Percentiles rank a stretch among this genome's conserved stretches.
Evolutionary conservation across 2,329 filamentous ascomycete genomes (phyloP).

Genomic region (Akanthomyces muscarius): DNA sequence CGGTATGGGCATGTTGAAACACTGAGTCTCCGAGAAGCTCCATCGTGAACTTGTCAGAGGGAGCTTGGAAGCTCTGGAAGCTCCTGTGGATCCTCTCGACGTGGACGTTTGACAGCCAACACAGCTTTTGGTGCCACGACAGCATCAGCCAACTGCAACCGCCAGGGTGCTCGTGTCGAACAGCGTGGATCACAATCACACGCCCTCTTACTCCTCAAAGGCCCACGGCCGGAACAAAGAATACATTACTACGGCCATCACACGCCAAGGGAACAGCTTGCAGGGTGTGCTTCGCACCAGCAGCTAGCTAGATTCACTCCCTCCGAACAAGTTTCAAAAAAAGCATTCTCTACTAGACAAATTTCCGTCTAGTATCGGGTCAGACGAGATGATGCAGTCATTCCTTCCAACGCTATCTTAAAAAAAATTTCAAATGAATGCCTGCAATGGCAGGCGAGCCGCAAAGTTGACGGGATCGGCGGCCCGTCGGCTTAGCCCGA

Average conservation of each 20-base stretch:
- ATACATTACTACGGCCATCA: no score
- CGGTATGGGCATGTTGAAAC: neutral
- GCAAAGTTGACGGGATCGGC: neutral
- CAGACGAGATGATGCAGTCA: neutral
- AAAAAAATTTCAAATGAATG: no score
- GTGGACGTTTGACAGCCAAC: neutral
- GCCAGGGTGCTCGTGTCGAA: neutral
- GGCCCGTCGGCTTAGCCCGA: constrained; percentile 5
- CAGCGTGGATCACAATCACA: neutral
- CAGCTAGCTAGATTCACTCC: no score
- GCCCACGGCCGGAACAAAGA: no score
- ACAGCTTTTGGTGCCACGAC: neutral
- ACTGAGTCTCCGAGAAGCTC: neutral
- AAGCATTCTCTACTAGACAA: no score
- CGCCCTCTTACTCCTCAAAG: neutral
- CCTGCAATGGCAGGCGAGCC: no score
- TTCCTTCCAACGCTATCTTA: no score
- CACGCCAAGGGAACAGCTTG: no score
- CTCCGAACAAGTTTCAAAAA: no score
- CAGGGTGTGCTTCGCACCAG: no score
- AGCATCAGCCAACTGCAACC: neutral
- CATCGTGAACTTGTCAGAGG: neutral
- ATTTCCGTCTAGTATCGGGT: neutral
- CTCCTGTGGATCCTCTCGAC: neutral
- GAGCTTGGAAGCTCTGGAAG: neutral